Evolutionary conservation across 352 stramenopile species (phyloP).

Genomic region (Saprolegnia diclina): DNA sequence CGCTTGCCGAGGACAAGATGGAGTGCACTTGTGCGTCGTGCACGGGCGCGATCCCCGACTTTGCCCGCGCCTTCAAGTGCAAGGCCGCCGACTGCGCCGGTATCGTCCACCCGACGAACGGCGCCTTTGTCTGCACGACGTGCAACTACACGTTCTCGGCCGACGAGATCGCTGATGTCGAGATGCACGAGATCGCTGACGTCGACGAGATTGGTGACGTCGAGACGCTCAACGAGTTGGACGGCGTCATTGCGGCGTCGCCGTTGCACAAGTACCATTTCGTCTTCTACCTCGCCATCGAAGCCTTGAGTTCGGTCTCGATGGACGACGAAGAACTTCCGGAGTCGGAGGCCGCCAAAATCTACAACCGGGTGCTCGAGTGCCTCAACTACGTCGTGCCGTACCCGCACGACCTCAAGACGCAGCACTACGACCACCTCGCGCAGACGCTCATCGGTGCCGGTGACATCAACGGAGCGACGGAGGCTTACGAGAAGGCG

Average conservation of each 20-base stretch:
- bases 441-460: constrained; percentile 64
- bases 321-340: constrained; percentile 27
- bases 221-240: constrained; percentile 41
- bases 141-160: constrained; percentile 39
- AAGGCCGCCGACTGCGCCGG: constrained; percentile 1
- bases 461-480: constrained; percentile 45
- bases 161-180: constrained; percentile 34
- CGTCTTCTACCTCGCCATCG: constrained; percentile 69
- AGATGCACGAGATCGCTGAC: constrained; percentile 43
- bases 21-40: constrained; percentile 61
- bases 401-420: constrained; percentile 67
- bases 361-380: constrained; percentile 62
- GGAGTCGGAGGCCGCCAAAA: constrained; percentile 34
- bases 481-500: constrained; percentile 46
- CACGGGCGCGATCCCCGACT: constrained; percentile 39
- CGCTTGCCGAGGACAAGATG: constrained; percentile 56
- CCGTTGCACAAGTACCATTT: constrained; percentile 64
- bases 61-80: constrained; percentile 51
- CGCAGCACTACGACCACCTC: constrained; percentile 81
- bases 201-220: constrained; percentile 15
- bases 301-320: constrained; percentile 37
- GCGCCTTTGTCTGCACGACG: constrained; percentile 49
- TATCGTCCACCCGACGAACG: constrained; percentile 32
- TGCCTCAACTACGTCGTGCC: constrained; percentile 69
- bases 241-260: constrained; percentile 39